Evolutionary conservation across 164 flowering plant genomes (phyloP), one percentile per base, ranked within the genome.

Genomic region (Cinnamomum micranthum): DNA sequence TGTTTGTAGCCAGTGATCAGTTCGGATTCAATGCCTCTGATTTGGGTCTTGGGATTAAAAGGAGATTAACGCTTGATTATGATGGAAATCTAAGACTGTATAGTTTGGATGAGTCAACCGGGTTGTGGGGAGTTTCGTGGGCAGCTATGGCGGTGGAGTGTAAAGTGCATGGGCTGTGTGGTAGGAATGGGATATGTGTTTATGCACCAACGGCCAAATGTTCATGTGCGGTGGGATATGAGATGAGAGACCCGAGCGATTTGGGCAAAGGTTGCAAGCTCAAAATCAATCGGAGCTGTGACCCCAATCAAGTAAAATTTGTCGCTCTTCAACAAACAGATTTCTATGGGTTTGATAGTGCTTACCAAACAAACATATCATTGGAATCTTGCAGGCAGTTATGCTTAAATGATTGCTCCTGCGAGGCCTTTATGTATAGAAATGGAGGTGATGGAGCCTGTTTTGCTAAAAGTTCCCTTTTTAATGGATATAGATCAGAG

Each of bases 231-330:
- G 72, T 74, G 1, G 75, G 79, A n/a, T 77, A 31, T n/a, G 71
- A 58, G 4, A 68, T 67, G 25, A 67, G 55, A 23, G 75, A 72
- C 47, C 72, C 47, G 12, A 68, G 71, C 23, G 69, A 82, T 59
- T 83, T 85, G 88, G 77, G 31, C 50, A 55, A 77, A 73, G 85
- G 86, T 11, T 83, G 86, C 73, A 79, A 79, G 74, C 79, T 80
- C 4, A 77, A 68, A 73, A 78, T 84, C 81, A 78, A 78, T 2
- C 9, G 13, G n/a, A 76, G 28, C 25, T 85, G 85, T 50, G 62
- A 81, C 41, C 19, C 72, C 6, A 59, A 67, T 69, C 14, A 75
- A 35, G 71, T 81, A 10, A 77, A 72, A 62, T 80, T 82, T 47
- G 73, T 78, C 50, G 28, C 62, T 75, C 41, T 84, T 68, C 73